phyloP scores from a whole-genome alignment of 768 basidiomycete species.

The Rhodotorula taiwanensis region DNA sequence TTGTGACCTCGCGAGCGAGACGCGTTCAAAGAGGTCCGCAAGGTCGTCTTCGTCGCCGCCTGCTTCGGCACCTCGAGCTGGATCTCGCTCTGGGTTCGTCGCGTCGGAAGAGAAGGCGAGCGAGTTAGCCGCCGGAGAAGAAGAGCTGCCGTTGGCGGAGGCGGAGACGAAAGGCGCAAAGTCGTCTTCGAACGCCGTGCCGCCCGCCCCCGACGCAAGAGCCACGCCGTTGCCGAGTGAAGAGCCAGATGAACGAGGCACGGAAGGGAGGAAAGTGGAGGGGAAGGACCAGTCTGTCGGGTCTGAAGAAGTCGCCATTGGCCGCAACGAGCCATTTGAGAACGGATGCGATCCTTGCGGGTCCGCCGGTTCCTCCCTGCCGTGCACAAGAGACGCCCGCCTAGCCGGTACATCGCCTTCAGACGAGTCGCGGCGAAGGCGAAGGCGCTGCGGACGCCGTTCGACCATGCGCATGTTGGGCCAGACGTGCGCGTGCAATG shows the following conservation, averaged over 20 bases:
- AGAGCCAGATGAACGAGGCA: neutral
- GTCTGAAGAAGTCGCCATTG: too few species aligned
- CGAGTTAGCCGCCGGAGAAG: too few species aligned
- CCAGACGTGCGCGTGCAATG: conserved; percentile 18
- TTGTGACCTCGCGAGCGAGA: too few species aligned
- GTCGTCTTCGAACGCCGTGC: conserved; percentile 16
- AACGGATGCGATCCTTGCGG: too few species aligned
- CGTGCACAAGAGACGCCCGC: too few species aligned
- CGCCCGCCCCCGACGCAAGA: neutral
- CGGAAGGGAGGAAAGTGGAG: conserved; percentile 6
- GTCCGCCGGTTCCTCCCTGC: neutral
- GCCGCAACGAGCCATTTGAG: neutral
- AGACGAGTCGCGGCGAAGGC: too few species aligned
- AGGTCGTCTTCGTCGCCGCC: too few species aligned
- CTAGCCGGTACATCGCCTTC: neutral
- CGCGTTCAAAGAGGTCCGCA: too few species aligned
- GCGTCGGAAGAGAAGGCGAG: too few species aligned
- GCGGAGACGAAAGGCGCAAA: conserved; percentile 23
- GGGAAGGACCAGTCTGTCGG: conserved; percentile 2
- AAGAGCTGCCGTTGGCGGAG: too few species aligned
- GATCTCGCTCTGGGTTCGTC: too few species aligned
- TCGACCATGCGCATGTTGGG: neutral
- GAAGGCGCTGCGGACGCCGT: neutral
- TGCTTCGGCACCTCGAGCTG: too few species aligned
- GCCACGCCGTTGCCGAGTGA: neutral